Evolutionary conservation across 2,329 filamentous ascomycete genomes (phyloP).

Genomic region (Colletotrichum tropicicola): DNA sequence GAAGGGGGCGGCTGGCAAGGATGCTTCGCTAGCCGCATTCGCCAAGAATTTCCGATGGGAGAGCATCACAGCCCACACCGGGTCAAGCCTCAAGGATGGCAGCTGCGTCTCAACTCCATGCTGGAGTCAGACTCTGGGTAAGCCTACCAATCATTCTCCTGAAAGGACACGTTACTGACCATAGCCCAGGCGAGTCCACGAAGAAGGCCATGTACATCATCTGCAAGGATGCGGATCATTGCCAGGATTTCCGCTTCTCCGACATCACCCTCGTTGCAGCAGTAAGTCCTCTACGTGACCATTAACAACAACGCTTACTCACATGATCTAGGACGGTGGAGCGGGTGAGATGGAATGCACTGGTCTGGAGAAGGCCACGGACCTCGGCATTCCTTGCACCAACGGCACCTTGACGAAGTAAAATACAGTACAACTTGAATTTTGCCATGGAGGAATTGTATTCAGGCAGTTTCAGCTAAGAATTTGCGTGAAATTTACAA

Average conservation of each 20-base stretch:
- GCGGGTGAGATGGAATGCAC: slow-evolving; percentile 12
- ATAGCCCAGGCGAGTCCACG: background rate
- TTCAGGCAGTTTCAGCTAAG: too few relatives aligned
- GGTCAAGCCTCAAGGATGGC: background rate
- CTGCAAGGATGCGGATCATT: slow-evolving; percentile 18
- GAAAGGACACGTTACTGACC: background rate
- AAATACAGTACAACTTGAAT: too few relatives aligned
- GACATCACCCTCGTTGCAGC: slow-evolving; percentile 6
- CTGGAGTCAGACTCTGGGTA: slow-evolving; percentile 17
- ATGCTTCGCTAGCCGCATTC: slow-evolving; percentile 7
- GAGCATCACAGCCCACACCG: slow-evolving; percentile 6
- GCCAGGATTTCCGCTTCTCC: slow-evolving; percentile 10
- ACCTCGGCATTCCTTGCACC: slow-evolving; percentile 16
- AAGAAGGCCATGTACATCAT: slow-evolving; percentile 16
- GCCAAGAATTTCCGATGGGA: slow-evolving; percentile 19
- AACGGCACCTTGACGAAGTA: slow-evolving; percentile 7
- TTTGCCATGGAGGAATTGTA: too few relatives aligned
- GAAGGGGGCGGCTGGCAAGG: slow-evolving; percentile 5
- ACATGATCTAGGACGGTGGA: background rate
- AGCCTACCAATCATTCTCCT: background rate
- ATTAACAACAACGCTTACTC: background rate
- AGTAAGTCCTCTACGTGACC: background rate
- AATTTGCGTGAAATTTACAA: too few relatives aligned
- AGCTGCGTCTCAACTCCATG: slow-evolving; percentile 6
- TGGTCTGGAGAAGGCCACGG: background rate